Conservation (phyloP, 345 rosid genomes). For the Luvunga scandens region DNA sequence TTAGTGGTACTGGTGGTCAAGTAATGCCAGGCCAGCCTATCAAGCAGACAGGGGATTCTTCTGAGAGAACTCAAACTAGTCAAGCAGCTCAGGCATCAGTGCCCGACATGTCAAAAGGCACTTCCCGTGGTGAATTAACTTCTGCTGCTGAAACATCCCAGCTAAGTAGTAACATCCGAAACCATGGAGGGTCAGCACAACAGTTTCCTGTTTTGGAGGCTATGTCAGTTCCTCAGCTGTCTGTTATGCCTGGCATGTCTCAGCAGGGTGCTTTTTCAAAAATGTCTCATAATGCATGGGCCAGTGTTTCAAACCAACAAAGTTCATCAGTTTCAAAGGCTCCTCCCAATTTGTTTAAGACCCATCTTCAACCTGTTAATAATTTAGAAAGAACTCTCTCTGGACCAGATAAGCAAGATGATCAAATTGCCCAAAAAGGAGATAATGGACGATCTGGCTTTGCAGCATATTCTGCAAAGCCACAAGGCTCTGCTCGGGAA, state of each 20-base stretch:
- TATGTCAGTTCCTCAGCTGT: constrained; percentile 37
- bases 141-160: constrained; percentile 39
- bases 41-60: constrained; percentile 33
- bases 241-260: constrained; percentile 32
- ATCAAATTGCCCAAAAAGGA: constrained; percentile 34
- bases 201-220: constrained; percentile 51
- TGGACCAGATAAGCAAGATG: constrained; percentile 34
- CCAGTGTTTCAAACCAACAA: constrained; percentile 39
- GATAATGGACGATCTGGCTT: constrained; percentile 33
- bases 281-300: constrained; percentile 36
- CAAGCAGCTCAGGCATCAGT: constrained; percentile 32
- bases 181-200: constrained; percentile 32
- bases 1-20: constrained; percentile 35
- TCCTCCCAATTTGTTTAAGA: constrained; percentile 31
- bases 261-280: constrained; percentile 39
- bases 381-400: constrained; percentile 40
- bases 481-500: constrained; percentile 31
- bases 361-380: constrained; percentile 32
- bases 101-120: constrained; percentile 19
- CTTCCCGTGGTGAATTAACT: constrained; percentile 23
- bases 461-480: constrained; percentile 30
- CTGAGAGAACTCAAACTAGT: constrained; percentile 44
- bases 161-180: constrained; percentile 28
- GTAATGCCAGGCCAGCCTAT: constrained; percentile 27
- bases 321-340: constrained; percentile 35